These are phyloP conservation scores for Auricularia sp. DNA, from an alignment of 768 basidiomycete genomes.

Conservation along the genomic window DNA sequence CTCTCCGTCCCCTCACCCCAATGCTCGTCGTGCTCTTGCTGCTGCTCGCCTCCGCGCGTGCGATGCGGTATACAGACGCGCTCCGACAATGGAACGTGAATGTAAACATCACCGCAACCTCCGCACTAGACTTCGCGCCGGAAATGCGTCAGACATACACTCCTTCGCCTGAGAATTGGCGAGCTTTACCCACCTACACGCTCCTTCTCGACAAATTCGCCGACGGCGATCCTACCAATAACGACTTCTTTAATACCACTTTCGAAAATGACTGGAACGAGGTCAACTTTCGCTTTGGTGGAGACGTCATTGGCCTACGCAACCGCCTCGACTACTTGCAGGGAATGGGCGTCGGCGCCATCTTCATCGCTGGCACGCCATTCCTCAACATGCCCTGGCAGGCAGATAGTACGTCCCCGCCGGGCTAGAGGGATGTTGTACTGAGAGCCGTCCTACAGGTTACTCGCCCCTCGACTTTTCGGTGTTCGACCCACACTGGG, in stretches of 20 bases:
- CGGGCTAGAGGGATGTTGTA: slow-evolving; percentile 9
- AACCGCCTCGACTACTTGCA: slow-evolving; percentile 76
- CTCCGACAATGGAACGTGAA: slow-evolving; percentile 73
- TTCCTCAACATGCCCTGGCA: slow-evolving; percentile 98
- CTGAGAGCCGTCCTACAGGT: slow-evolving; percentile 35
- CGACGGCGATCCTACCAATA: slow-evolving; percentile 85
- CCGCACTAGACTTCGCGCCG: slow-evolving; percentile 55
- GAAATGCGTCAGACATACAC: slow-evolving; percentile 56
- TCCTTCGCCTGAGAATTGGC: slow-evolving; percentile 79
- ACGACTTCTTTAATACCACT: slow-evolving; percentile 74
- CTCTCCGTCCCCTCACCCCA: background rate
- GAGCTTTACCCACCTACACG: slow-evolving; percentile 68
- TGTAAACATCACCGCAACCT: slow-evolving; percentile 58
- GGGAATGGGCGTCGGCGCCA: slow-evolving; percentile 75
- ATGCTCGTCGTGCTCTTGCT: slow-evolving; percentile 28
- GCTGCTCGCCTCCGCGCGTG: slow-evolving; percentile 26
- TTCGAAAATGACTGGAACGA: slow-evolving; percentile 83
- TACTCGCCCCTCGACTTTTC: slow-evolving; percentile 91
- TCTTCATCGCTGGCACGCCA: slow-evolving; percentile 88
- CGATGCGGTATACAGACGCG: slow-evolving; percentile 60
- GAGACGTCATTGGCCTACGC: slow-evolving; percentile 73
- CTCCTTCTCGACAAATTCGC: slow-evolving; percentile 89
- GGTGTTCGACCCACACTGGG: slow-evolving; percentile 89
- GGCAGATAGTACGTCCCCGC: slow-evolving; percentile 67
- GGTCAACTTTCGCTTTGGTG: slow-evolving; percentile 82